These are phyloP conservation scores for Blastobotrys illinoisensis DNA, from an alignment of 1,139 yeast genomes.

Conservation along the genomic window DNA sequence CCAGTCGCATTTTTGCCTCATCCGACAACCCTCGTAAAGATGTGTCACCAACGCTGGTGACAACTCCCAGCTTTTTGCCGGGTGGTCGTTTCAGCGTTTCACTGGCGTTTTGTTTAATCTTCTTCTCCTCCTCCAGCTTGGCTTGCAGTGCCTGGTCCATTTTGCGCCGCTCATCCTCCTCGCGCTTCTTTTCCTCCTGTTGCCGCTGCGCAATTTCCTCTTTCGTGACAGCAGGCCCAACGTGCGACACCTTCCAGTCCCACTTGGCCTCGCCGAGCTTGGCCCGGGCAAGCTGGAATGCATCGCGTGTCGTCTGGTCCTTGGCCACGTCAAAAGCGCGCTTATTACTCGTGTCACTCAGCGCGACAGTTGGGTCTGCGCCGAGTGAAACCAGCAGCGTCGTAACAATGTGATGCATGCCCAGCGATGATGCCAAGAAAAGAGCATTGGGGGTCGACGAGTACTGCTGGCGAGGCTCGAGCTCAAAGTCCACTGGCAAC, in stretches of 20 bases:
- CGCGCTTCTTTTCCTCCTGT: constrained; percentile 36
- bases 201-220: constrained; percentile 51
- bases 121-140: constrained; percentile 30
- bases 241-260: constrained; percentile 66
- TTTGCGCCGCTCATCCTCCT: constrained; percentile 35
- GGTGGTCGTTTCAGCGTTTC: constrained; percentile 30
- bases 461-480: constrained; percentile 53
- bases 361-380: constrained; percentile 55
- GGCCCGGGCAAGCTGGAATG: constrained; percentile 65
- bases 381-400: constrained; percentile 58
- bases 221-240: constrained; percentile 59
- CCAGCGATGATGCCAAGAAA: constrained; percentile 71
- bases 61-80: constrained; percentile 34
- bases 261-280: constrained; percentile 62
- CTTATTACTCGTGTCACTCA: constrained; percentile 48
- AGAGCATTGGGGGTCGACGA: constrained; percentile 64
- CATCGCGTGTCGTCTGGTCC: constrained; percentile 41
- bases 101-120: constrained; percentile 28
- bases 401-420: constrained; percentile 62
- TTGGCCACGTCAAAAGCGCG: constrained; percentile 57
- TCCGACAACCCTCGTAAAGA: constrained; percentile 44
- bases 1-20: constrained; percentile 67
- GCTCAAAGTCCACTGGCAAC: constrained; percentile 43
- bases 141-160: constrained; percentile 21
- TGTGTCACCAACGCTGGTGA: constrained; percentile 22